Percentiles rank a stretch among this genome's conserved stretches.
Evolutionary conservation across 2,329 filamentous ascomycete species (phyloP).

Genomic region (Tolypocladium tropicale): DNA sequence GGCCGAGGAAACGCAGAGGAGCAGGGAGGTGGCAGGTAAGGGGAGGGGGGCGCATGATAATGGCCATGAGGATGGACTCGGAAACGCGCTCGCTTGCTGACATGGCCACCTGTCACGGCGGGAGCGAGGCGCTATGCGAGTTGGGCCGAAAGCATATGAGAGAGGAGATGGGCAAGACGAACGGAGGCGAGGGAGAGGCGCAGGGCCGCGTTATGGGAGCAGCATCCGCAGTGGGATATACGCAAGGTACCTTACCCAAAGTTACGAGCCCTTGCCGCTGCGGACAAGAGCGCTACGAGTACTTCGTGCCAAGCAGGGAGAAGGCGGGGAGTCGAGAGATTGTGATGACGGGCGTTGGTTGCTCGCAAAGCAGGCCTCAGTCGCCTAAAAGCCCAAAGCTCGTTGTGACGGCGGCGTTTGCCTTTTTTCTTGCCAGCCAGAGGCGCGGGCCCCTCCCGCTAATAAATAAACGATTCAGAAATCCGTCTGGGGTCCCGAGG

Average conservation of each 20-base stretch:
- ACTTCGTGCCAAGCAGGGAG: neutral
- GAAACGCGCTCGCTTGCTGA: neutral
- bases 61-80: neutral
- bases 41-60: neutral
- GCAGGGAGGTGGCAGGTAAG: neutral
- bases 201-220: too few species aligned
- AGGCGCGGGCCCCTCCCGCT: conserved; percentile 1
- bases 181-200: neutral
- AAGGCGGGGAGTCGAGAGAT: neutral
- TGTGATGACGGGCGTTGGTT: neutral
- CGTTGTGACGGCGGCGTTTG: neutral
- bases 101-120: neutral
- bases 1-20: neutral
- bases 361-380: neutral
- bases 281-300: too few species aligned
- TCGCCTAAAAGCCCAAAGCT: neutral
- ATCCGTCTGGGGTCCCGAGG: conserved; percentile 17
- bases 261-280: too few species aligned
- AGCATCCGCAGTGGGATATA: neutral
- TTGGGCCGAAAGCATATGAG: neutral
- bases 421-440: neutral
- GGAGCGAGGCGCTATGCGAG: neutral
- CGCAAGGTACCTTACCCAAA: neutral
- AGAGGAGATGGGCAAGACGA: neutral
- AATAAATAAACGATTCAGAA: conserved; percentile 1